These are phyloP conservation scores for Parmales sp. DNA, from an alignment of 108 stramenopile genomes.

Conservation along the genomic window DNA sequence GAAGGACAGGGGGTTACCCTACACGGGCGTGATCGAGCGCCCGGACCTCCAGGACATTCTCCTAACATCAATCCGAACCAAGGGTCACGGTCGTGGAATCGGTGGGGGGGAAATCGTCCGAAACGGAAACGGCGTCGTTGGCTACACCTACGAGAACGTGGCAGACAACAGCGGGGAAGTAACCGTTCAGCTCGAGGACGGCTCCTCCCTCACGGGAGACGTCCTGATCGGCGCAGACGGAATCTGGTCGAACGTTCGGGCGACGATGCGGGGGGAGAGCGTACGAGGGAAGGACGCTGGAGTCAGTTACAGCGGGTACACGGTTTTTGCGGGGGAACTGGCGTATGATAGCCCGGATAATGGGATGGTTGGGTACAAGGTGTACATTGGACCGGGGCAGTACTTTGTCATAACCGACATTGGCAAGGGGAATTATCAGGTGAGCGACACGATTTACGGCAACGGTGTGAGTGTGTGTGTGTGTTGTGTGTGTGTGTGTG, in stretches of 20 bases:
- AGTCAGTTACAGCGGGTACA: slow-evolving; percentile 58
- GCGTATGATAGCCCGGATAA: slow-evolving; percentile 47
- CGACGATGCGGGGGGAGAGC: slow-evolving; percentile 43
- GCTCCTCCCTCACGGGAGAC: slow-evolving; percentile 37
- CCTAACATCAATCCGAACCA: slow-evolving; percentile 31
- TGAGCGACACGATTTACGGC: too few relatives aligned
- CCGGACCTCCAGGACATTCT: slow-evolving; percentile 62
- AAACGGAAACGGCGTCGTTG: slow-evolving; percentile 42
- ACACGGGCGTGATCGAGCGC: slow-evolving; percentile 66
- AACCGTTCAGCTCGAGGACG: slow-evolving; percentile 34
- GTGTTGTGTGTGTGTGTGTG: too few relatives aligned
- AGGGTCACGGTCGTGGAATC: too few relatives aligned
- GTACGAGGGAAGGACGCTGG: slow-evolving; percentile 40
- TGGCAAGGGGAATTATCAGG: slow-evolving; percentile 59
- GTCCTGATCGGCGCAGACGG: slow-evolving; percentile 70
- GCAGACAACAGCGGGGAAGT: slow-evolving; percentile 22
- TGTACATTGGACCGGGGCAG: slow-evolving; percentile 64
- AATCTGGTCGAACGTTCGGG: slow-evolving; percentile 57
- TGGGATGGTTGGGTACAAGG: slow-evolving; percentile 63
- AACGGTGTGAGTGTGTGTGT: too few relatives aligned
- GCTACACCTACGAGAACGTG: slow-evolving; percentile 25
- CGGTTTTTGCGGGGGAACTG: slow-evolving; percentile 59
- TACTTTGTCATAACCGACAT: slow-evolving; percentile 69
- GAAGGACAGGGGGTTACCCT: slow-evolving; percentile 42
- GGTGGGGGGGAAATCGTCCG: slow-evolving; percentile 20